Base-by-base conservation (phyloP, 106 monocot species). In the Acanthochlamys bracteata region DNA sequence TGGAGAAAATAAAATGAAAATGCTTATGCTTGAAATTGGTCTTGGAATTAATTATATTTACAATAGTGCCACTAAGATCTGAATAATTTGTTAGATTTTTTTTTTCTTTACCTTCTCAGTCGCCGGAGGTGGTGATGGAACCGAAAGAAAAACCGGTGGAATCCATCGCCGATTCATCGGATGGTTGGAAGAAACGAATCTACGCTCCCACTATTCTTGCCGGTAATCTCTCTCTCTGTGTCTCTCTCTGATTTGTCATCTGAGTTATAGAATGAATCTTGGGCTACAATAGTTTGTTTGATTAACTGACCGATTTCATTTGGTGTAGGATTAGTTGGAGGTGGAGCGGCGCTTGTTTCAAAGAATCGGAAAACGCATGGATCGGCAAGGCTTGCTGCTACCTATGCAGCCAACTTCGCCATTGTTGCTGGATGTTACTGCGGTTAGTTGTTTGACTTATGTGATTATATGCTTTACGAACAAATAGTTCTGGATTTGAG, bases 341-440 rank as follows among this genome's bases (percentile, higher is more conserved):
- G 71, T 53, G 73, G 73, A 40, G 78, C 47, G 17, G 95, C 86
- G 15, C 54, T 95, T 69, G 51, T 82, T 11, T 90, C 95, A 26
- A 84, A 80, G 84, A 76, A 82, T 60, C 79, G 87, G 64, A 82
- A 60, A 61, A 68, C 69, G 23, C 74, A 64, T 17, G 87, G 83
- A 43, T 47, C 52, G 0, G 77, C 76, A 23, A 72, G 59, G 24
- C 46, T 76, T 0, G 73, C 82, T 20, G 78, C 74, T 19, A 58
- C 72, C 7, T 96, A 91, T 53, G 87, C 96, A 4, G 51, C 84
- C 55, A 85, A 96, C 64, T 39, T 88, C 20, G 82, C 88, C 56
- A 75, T 96, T 27, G 76, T 88, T 24, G 60, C 88, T 10, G 96
- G 80, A 17, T 85, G 82, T 84, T 96, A 96, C 58, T 88, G 82